Conservation (phyloP, 768 basidiomycete species). For the Trametes punicea region DNA sequence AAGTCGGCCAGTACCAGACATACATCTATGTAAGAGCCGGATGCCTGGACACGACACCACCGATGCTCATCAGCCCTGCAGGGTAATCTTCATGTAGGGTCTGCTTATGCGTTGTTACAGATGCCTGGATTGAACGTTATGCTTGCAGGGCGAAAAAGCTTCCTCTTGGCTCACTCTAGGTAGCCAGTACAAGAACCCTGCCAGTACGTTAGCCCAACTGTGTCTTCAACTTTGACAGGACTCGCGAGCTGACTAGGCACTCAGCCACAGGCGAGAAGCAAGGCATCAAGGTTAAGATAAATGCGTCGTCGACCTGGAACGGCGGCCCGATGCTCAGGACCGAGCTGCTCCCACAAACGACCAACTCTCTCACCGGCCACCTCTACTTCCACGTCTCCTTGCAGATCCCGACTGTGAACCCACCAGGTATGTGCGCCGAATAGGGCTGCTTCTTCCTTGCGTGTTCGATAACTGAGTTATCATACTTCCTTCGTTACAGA, state of each 20-base stretch:
- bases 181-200: conserved; percentile 31
- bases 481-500: conserved; percentile 1
- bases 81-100: conserved; percentile 21
- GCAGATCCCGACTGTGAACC: conserved; percentile 24
- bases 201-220: conserved; percentile 13
- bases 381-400: conserved; percentile 25
- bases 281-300: conserved; percentile 32
- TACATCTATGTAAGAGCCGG: conserved; percentile 32
- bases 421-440: conserved; percentile 17
- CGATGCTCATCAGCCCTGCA: conserved; percentile 4
- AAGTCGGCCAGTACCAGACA: conserved; percentile 31
- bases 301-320: conserved; percentile 28
- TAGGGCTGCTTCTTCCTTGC: not conserved
- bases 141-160: conserved; percentile 19
- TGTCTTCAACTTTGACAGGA: not conserved
- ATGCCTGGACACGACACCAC: conserved; percentile 16
- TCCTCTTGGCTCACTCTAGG: conserved; percentile 26
- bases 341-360: conserved; percentile 34
- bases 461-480: not conserved
- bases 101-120: not conserved
- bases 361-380: conserved; percentile 25
- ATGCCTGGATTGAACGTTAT: not conserved
- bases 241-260: not conserved
- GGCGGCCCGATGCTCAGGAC: conserved; percentile 32
- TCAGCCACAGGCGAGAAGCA: conserved; percentile 29